Base-by-base conservation (phyloP, 2,329 filamentous ascomycete species). In the Massarina eburnea region DNA sequence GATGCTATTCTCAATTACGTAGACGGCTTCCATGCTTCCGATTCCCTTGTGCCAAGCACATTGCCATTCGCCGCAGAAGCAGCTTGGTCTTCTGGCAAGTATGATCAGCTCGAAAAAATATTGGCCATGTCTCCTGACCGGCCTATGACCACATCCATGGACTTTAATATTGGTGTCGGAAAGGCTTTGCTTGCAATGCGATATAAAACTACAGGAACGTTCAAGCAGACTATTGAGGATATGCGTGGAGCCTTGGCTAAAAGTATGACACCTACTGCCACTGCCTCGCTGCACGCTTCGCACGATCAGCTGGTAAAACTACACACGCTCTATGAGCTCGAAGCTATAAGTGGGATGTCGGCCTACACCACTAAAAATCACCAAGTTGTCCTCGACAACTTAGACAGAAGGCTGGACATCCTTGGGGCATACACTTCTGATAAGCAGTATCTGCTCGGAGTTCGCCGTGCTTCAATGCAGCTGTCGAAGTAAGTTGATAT, bases 401-500 rank as follows among this genome's bases (percentile, higher is more conserved):
- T 96, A 4, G 80, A 87, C 49, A 83, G 86, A 36, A 84, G 94
- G n/a, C 74, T 99, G n/a, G 88, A 91, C 55, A 80, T 95, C 1
- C 76, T 99, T 2, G 94, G 95, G 1, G 89, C 91, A 1, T 96
- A 94, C 60, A 85, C 91, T 29, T 83, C 85, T 41, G 91, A 99
- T 66, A 99, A 99, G 67, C 92, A 96, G 65, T 97, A 95, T 64
- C 73, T 99, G 8, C 77, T 99, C 21, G 88, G 91, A 1, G 79
- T 97, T 32, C 83, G 91, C 45, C 81, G 94, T 56, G 92, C 94
- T 19, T 83, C 87, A 1, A 96, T 99, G 89, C 84, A 91, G 55
- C 69, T 95, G 45, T 83, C 84, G 52, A 75, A 77, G 84, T 88
- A 74, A 61, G 79, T 72, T 20, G 24, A 9, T 10, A 12, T 29